A percentile compares a stretch with the other conserved stretches of the same genome.
phyloP scores from a whole-genome alignment of 2,329 filamentous ascomycete genomes.

The Alternaria conjuncta region DNA sequence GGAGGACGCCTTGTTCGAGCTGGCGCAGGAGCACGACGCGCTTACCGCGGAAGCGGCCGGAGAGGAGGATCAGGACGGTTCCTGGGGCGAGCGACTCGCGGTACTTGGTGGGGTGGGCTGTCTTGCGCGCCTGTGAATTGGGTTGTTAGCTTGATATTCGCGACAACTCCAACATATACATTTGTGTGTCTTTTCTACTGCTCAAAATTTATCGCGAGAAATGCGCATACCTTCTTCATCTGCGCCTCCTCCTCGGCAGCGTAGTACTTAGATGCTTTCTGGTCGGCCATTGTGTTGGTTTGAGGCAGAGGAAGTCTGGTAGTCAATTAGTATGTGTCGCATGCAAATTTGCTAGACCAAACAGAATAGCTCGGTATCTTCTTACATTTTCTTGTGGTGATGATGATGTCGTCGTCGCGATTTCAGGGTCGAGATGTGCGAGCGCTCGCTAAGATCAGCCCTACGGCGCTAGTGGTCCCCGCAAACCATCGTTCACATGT shows the following conservation, averaged over 20 bases:
- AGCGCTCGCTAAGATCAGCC: constrained; percentile 27
- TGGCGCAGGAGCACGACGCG: constrained; percentile 97
- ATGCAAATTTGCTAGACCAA: background rate
- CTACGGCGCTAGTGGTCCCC: constrained; percentile 20
- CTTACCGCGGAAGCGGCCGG: constrained; percentile 99
- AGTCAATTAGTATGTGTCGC: constrained; percentile 3
- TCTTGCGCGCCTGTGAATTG: constrained; percentile 81
- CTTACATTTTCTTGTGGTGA: constrained; percentile 7
- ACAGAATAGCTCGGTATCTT: background rate
- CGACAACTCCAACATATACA: background rate
- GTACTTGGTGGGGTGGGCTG: constrained; percentile 84
- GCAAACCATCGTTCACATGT: constrained; percentile 10
- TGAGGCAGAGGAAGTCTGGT: background rate
- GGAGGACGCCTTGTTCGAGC: constrained; percentile 93
- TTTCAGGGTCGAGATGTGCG: constrained; percentile 28
- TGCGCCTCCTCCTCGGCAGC: constrained; percentile 88
- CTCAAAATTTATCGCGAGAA: background rate
- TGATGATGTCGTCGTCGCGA: constrained; percentile 30
- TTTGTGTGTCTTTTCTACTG: background rate
- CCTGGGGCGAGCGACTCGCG: constrained; percentile 90
- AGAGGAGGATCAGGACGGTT: constrained; percentile 96
- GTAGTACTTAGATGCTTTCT: constrained; percentile 99
- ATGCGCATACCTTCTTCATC: constrained; percentile 86
- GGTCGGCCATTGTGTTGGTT: constrained; percentile 33
- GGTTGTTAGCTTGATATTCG: constrained; percentile 10